Evolutionary conservation across 805 yeast genomes (phyloP).

Genomic region (Yarrowia divulgata): DNA sequence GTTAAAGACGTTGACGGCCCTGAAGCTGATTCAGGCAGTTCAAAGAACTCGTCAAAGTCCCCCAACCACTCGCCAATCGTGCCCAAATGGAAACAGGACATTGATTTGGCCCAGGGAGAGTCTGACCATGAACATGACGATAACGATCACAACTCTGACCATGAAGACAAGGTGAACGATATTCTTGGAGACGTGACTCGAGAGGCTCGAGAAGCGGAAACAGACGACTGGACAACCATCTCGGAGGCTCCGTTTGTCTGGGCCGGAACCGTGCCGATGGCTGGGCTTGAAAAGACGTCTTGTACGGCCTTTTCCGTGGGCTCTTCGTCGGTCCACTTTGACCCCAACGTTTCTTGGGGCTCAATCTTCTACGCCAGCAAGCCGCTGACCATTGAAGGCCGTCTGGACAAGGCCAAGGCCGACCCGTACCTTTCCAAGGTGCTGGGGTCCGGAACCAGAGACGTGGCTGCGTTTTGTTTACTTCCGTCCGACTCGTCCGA

Average conservation of each 20-base stretch:
- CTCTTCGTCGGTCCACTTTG: conserved; percentile 46
- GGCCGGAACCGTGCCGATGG: conserved; percentile 27
- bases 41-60: neutral
- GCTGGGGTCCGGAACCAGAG: conserved; percentile 53
- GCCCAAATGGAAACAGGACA: conserved; percentile 19
- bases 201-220: conserved; percentile 38
- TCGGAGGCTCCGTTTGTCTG: conserved; percentile 22
- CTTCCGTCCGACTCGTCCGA: conserved; percentile 46
- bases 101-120: conserved; percentile 12
- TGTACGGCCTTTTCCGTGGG: conserved; percentile 52
- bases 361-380: conserved; percentile 42
- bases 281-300: neutral
- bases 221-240: conserved; percentile 42
- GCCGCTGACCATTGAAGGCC: conserved; percentile 65
- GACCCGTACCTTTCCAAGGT: conserved; percentile 60
- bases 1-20: neutral
- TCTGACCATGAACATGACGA: conserved; percentile 12
- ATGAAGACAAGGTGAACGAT: conserved; percentile 41
- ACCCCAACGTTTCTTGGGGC: conserved; percentile 44
- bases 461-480: conserved; percentile 61
- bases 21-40: neutral
- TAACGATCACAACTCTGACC: conserved; percentile 39
- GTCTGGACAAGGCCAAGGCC: conserved; percentile 63
- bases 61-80: conserved; percentile 2
- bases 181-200: conserved; percentile 38